Conservation (phyloP, 2,329 filamentous ascomycete genomes). For the Fusarium equiseti region DNA sequence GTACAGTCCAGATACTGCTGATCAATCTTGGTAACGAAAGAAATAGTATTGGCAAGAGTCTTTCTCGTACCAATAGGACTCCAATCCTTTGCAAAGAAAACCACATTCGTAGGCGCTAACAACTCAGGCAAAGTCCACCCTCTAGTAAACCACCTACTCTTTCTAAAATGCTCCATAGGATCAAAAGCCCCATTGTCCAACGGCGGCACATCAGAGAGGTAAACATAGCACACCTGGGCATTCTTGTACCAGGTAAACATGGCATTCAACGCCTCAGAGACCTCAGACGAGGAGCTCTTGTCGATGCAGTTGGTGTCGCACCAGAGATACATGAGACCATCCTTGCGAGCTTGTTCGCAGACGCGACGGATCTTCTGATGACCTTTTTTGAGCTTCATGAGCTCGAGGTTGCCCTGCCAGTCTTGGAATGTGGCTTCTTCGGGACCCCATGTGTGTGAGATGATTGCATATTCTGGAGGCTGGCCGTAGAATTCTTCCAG, state of each 20-base stretch:
- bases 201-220: neutral
- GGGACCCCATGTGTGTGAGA: constrained; percentile 50
- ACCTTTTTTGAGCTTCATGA: constrained; percentile 26
- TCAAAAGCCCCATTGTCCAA: constrained; percentile 19
- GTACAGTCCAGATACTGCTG: constrained; percentile 28
- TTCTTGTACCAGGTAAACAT: constrained; percentile 34
- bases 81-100: constrained; percentile 29
- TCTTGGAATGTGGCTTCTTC: constrained; percentile 47
- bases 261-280: constrained; percentile 22
- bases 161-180: constrained; percentile 16
- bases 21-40: constrained; percentile 24
- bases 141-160: constrained; percentile 21
- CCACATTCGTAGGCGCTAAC: constrained; percentile 18
- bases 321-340: constrained; percentile 28
- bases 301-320: constrained; percentile 37
- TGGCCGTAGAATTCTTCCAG: constrained; percentile 44
- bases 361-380: constrained; percentile 29
- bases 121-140: constrained; percentile 29
- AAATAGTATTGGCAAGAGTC: constrained; percentile 24
- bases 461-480: constrained; percentile 48
- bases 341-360: constrained; percentile 28
- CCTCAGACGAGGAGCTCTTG: constrained; percentile 30
- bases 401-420: constrained; percentile 30
- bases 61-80: constrained; percentile 18
- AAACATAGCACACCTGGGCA: constrained; percentile 19